Base-by-base conservation (phyloP, 257 asterid genomes). In the Cynanchum wilfordii region DNA sequence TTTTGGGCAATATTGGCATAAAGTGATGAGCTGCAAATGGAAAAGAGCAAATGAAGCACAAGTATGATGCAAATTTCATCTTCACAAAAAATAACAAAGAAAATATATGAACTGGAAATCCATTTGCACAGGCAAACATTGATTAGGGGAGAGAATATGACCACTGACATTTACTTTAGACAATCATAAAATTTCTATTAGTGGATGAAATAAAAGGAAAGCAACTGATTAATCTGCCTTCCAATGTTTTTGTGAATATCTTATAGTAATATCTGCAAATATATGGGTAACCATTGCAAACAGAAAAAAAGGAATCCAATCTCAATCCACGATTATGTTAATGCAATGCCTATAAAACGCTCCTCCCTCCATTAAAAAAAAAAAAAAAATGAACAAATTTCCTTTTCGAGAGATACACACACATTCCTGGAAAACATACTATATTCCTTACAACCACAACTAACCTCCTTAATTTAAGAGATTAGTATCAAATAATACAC, bases 21-120 rank as follows among this genome's bases (percentile, higher is more conserved):
- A 90, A 87, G 65, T 82, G 86, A 73, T 83, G 91, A 79, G 96
- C 96, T 92, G 91, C 82, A 85, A 79, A 77, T 66, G 74, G 71
- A 77, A 25, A 12, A 45, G 71, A 40, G 33, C 10, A 27, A n/a
- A 73, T 55, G 66, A 55, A 65, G 47, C 25, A 66, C 22, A 63
- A 20, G 62, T 42, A 22, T 42, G 16, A 69, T 24, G 20, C n/a
- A 3, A 71, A 36, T 54, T 30, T 67, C 52, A 49, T 10, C 45
- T 17, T 27, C 42, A 3, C 29, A 36, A 44, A 36, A 44, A 64
- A 9, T 36, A 64, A 36, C 50, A 36, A 62, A 30, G 22, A 36
- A 64, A 42, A 29, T 6, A 19, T 60, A 60, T 33, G 27, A 16
- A 59, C 50, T 20, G 51, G 27, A 47, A 44, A 49, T 17, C 15